A percentile compares a stretch with the other conserved stretches of the same genome.
phyloP scores from a whole-genome alignment of 1,139 yeast genomes.

The Chernovozyma sophiae-reginae region DNA sequence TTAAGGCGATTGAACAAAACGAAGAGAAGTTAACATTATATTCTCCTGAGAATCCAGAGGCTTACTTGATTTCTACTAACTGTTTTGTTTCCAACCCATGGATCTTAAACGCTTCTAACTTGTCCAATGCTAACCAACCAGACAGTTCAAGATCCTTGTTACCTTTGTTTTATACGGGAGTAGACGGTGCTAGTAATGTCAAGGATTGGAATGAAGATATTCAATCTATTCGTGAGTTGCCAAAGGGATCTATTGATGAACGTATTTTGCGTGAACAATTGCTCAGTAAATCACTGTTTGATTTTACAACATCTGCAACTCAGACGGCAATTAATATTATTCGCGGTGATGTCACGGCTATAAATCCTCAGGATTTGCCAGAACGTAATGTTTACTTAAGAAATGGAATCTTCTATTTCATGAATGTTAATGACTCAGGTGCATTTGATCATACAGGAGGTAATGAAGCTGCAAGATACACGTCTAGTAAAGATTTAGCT shows the following conservation, averaged over 20 bases:
- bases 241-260: conserved; percentile 54
- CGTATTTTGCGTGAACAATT: conserved; percentile 74
- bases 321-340: conserved; percentile 76
- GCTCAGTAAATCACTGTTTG: conserved; percentile 67
- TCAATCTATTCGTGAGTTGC: conserved; percentile 75
- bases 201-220: conserved; percentile 92
- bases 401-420: conserved; percentile 84
- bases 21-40: conserved; percentile 35
- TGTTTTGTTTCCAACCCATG: conserved; percentile 69
- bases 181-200: conserved; percentile 52
- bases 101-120: conserved; percentile 45
- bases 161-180: conserved; percentile 50
- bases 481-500: conserved; percentile 73
- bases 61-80: conserved; percentile 58
- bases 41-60: conserved; percentile 50
- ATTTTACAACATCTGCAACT: conserved; percentile 72
- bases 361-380: conserved; percentile 68
- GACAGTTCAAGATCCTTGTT: conserved; percentile 65
- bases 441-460: conserved; percentile 68
- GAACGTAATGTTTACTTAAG: conserved; percentile 66
- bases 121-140: conserved; percentile 28
- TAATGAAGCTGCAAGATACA: conserved; percentile 79
- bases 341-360: conserved; percentile 70
- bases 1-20: conserved; percentile 35
- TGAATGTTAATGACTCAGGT: conserved; percentile 70